These are phyloP conservation scores for Thielaviopsis punctulata DNA, from an alignment of 2,329 filamentous ascomycete genomes.

Conservation along the genomic window DNA sequence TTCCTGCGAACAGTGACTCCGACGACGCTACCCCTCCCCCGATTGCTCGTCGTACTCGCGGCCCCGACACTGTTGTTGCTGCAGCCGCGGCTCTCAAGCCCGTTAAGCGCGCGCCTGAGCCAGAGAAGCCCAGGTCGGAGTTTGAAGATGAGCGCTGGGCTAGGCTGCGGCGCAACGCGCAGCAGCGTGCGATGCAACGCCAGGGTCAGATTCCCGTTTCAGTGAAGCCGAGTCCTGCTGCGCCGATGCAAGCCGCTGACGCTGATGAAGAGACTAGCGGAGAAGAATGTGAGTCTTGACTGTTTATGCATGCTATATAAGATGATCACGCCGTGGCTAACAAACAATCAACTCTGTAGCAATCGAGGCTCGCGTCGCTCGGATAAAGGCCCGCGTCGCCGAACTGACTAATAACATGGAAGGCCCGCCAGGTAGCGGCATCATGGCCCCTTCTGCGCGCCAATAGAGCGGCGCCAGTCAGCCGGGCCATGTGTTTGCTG, in stretches of 20 bases:
- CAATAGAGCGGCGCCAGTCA: conserved; percentile 4
- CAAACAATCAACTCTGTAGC: conserved; percentile 38
- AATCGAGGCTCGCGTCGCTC: conserved; percentile 88
- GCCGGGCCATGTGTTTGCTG: background rate
- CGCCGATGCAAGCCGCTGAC: conserved; percentile 22
- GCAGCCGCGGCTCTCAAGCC: conserved; percentile 16
- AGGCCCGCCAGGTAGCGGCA: conserved; percentile 24
- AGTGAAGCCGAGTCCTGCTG: conserved; percentile 16
- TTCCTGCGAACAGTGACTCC: conserved; percentile 39
- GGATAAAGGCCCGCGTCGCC: conserved; percentile 93
- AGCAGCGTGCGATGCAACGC: conserved; percentile 53
- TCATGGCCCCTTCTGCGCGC: conserved; percentile 17
- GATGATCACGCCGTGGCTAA: no score
- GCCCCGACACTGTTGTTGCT: conserved; percentile 15
- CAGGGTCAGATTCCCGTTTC: conserved; percentile 48
- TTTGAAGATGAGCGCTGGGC: conserved; percentile 66
- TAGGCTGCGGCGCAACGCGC: conserved; percentile 87
- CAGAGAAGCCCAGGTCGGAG: conserved; percentile 22
- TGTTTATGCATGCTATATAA: no score
- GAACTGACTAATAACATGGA: conserved; percentile 82
- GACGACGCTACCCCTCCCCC: conserved; percentile 34
- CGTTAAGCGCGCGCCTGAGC: conserved; percentile 15
- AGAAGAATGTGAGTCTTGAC: conserved; percentile 63
- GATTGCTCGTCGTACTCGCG: conserved; percentile 27
- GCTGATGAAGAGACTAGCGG: conserved; percentile 81